A percentile compares a stretch with the other conserved stretches of the same genome.
Evolutionary conservation across 23 red algal species (phyloP).

Genomic region (Chondrus crispus): DNA sequence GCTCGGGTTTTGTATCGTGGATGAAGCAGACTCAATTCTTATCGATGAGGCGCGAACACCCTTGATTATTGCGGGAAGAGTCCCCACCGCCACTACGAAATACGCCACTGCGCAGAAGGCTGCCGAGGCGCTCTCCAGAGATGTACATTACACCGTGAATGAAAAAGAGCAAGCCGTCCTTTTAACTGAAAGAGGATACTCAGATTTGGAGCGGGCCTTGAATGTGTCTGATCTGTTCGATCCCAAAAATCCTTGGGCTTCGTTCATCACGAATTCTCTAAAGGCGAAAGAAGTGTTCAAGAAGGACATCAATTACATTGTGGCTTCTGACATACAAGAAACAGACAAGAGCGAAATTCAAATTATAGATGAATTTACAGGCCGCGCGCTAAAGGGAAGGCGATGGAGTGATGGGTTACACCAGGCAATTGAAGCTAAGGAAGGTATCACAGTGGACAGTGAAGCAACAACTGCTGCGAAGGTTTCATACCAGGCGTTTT

Average conservation of each 20-base stretch:
- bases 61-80: conserved; percentile 85
- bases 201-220: conserved; percentile 72
- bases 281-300: conserved; percentile 96
- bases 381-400: conserved; percentile 81
- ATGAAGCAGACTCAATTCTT: conserved; percentile 97
- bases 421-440: conserved; percentile 96
- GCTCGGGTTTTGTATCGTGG: conserved; percentile 84
- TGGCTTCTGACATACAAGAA: conserved; percentile 6
- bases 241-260: conserved; percentile 78
- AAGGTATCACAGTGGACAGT: conserved; percentile 64
- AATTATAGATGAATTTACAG: conserved; percentile 96
- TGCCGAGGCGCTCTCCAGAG: conserved; percentile 40
- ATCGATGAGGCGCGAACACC: conserved; percentile 99
- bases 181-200: conserved; percentile 76
- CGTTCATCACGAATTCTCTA: conserved; percentile 82
- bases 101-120: conserved; percentile 76
- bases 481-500: conserved; percentile 96
- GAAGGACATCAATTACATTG: conserved; percentile 87
- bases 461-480: conserved; percentile 75
- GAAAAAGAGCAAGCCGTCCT: conserved; percentile 93
- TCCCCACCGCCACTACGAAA: conserved; percentile 50
- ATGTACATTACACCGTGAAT: conserved; percentile 80
- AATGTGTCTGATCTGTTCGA: conserved; percentile 75
- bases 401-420: conserved; percentile 96
- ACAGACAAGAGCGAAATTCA: conserved; percentile 55